These are phyloP conservation scores for Canavalia gladiata DNA, from an alignment of 306 rosid genomes.

Conservation along the genomic window DNA sequence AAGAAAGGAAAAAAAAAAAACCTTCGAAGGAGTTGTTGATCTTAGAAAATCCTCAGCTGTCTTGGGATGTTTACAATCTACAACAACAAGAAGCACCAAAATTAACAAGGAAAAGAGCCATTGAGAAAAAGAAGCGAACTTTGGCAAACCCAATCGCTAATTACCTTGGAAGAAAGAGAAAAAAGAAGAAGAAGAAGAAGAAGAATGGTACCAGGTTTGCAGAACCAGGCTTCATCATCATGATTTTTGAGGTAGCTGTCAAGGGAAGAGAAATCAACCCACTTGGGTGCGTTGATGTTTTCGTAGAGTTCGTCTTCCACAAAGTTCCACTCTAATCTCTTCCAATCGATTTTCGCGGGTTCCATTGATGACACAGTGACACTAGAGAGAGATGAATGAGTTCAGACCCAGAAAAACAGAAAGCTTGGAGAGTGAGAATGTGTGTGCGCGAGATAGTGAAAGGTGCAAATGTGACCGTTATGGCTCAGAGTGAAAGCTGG, in stretches of 20 bases:
- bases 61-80: slow-evolving; percentile 94
- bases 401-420: slow-evolving; percentile 28
- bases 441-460: slow-evolving; percentile 34
- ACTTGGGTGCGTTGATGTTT: slow-evolving; percentile 90
- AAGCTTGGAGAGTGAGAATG: slow-evolving; percentile 15
- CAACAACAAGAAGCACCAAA: slow-evolving; percentile 45
- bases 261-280: slow-evolving; percentile 85
- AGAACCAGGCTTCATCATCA: slow-evolving; percentile 89
- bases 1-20: slow-evolving; percentile 36
- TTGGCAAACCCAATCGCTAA: slow-evolving; percentile 12
- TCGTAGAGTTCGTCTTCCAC: slow-evolving; percentile 81
- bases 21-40: slow-evolving; percentile 83
- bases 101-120: slow-evolving; percentile 27
- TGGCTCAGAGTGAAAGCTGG: slow-evolving; percentile 5
- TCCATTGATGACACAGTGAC: slow-evolving; percentile 61
- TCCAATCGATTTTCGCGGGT: slow-evolving; percentile 97
- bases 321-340: slow-evolving; percentile 80
- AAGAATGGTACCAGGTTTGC: slow-evolving; percentile 68
- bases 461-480: slow-evolving; percentile 68
- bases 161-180: neutral
- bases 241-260: slow-evolving; percentile 28
- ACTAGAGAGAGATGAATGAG: neutral
- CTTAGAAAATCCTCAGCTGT: slow-evolving; percentile 82
- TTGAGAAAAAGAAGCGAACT: slow-evolving; percentile 27
- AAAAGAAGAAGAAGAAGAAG: neutral